These are phyloP conservation scores for Pichia sp. DNA, from an alignment of 1,139 yeast species.

Conservation along the genomic window DNA sequence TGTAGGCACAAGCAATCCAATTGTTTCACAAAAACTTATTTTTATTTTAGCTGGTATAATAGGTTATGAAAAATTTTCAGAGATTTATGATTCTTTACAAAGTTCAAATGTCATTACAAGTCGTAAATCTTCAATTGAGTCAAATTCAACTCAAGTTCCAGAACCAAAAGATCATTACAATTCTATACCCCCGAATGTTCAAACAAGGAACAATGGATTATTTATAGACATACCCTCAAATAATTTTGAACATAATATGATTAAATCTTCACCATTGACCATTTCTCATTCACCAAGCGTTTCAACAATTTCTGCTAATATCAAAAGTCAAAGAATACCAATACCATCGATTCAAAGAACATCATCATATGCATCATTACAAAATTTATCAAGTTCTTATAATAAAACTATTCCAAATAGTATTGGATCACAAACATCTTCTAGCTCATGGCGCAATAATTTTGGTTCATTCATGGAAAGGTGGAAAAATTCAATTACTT, in stretches of 20 bases:
- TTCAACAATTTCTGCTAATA: constrained; percentile 15
- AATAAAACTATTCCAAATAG: constrained; percentile 16
- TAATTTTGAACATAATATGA: not conserved
- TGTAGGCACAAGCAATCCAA: constrained; percentile 51
- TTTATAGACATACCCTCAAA: constrained; percentile 3
- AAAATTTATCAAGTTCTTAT: constrained; percentile 28
- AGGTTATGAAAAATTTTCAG: constrained; percentile 27
- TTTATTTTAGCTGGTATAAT: constrained; percentile 46
- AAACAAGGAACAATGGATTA: constrained; percentile 6
- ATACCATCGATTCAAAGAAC: constrained; percentile 22
- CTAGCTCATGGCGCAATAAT: constrained; percentile 28
- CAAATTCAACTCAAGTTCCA: not conserved
- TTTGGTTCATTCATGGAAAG: constrained; percentile 27
- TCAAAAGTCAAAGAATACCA: constrained; percentile 18
- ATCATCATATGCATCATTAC: constrained; percentile 30
- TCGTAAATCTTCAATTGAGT: not conserved
- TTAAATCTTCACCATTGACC: constrained; percentile 1
- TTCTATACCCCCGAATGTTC: not conserved
- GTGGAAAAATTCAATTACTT: constrained; percentile 18
- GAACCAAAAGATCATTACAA: not conserved
- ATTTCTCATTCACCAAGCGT: constrained; percentile 21
- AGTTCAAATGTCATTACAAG: not conserved
- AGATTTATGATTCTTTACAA: constrained; percentile 8
- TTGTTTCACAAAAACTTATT: constrained; percentile 48
- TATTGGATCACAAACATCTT: constrained; percentile 12